phyloP scores from a whole-genome alignment of 495 filamentous ascomycete genomes.

The Penicillium paxilli region DNA sequence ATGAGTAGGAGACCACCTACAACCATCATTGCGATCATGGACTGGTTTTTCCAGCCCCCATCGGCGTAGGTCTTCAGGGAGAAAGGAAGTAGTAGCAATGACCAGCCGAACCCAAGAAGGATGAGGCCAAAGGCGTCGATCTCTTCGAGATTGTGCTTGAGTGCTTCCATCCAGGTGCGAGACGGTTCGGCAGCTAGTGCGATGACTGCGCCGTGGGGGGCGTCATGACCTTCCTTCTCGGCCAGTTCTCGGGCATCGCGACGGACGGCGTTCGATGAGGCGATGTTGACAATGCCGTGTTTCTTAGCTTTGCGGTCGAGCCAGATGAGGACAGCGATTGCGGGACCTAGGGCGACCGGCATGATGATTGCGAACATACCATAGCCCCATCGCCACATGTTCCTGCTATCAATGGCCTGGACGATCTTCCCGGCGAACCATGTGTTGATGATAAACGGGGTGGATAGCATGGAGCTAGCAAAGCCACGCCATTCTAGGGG shows the following conservation, averaged over 20 bases:
- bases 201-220: neutral
- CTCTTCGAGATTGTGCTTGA: conserved; percentile 1
- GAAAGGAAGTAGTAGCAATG: conserved; percentile 59
- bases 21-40: conserved; percentile 15
- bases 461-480: conserved; percentile 51
- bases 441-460: conserved; percentile 57
- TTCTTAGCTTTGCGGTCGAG: conserved; percentile 54
- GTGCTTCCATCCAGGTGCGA: neutral
- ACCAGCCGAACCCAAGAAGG: conserved; percentile 51
- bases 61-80: conserved; percentile 40
- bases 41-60: conserved; percentile 10
- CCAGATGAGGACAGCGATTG: conserved; percentile 41
- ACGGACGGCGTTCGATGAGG: conserved; percentile 3
- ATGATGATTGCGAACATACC: conserved; percentile 57
- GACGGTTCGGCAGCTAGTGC: neutral
- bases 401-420: conserved; percentile 35
- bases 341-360: conserved; percentile 47
- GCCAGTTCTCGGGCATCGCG: neutral
- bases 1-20: conserved; percentile 5
- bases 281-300: conserved; percentile 18
- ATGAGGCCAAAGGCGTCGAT: conserved; percentile 43
- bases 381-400: conserved; percentile 59
- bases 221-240: neutral
- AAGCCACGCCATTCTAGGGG: conserved; percentile 56
- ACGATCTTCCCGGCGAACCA: conserved; percentile 17